Conservation (phyloP, 2,329 filamentous ascomycete genomes). For the Sarocladium kiliense region DNA sequence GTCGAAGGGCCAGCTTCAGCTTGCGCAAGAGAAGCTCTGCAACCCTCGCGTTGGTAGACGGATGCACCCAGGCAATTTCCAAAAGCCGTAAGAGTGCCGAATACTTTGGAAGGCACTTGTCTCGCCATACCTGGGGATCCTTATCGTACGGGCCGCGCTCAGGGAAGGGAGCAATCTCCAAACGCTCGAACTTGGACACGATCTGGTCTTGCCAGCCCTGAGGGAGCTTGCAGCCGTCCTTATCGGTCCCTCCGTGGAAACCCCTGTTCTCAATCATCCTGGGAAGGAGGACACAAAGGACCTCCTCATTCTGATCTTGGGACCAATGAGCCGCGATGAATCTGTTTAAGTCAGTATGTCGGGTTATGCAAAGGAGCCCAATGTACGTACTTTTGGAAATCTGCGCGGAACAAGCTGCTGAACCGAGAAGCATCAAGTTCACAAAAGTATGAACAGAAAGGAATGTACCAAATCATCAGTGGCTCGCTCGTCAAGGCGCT, state of each 20-base stretch:
- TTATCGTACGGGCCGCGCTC: constrained; percentile 59
- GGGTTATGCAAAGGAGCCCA: too few relatives aligned
- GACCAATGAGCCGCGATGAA: constrained; percentile 75
- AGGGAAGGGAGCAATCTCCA: constrained; percentile 60
- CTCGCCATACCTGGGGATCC: constrained; percentile 56
- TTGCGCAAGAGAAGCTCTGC: constrained; percentile 61
- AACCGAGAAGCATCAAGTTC: constrained; percentile 71
- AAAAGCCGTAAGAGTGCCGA: constrained; percentile 62
- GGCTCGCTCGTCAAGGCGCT: constrained; percentile 59
- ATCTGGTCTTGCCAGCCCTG: constrained; percentile 71
- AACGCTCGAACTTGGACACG: constrained; percentile 60
- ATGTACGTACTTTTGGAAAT: constrained; percentile 66
- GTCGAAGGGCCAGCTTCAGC: constrained; percentile 58
- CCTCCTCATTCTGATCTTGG: constrained; percentile 57
- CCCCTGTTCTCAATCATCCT: constrained; percentile 53
- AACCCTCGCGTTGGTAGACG: constrained; percentile 61
- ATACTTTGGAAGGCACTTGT: constrained; percentile 61
- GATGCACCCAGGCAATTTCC: constrained; percentile 56
- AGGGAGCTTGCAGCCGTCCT: constrained; percentile 52
- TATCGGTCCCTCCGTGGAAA: constrained; percentile 47
- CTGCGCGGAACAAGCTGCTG: constrained; percentile 68
- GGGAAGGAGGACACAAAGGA: constrained; percentile 64
- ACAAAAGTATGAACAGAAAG: constrained; percentile 78
- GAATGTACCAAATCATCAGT: constrained; percentile 69
- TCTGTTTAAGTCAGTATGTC: constrained; percentile 38